These are phyloP conservation scores for Metarhizium anisopliae DNA, from an alignment of 2,329 filamentous ascomycete genomes.

Conservation along the genomic window DNA sequence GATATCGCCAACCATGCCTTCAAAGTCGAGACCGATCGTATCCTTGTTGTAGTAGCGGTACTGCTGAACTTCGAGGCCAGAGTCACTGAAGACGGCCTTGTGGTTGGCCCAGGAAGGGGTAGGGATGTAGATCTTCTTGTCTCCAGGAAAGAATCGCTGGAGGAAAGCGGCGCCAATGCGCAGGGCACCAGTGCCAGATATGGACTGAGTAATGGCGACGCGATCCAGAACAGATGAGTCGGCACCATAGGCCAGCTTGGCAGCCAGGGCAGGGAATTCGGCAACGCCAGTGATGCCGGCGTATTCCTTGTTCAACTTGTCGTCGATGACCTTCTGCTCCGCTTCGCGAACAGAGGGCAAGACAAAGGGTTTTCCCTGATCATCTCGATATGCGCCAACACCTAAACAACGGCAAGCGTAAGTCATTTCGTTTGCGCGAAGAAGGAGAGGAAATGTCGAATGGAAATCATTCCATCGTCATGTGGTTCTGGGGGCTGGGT, in stretches of 20 bases:
- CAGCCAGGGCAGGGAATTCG: constrained; percentile 86
- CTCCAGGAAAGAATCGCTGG: constrained; percentile 78
- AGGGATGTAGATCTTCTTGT: constrained; percentile 95
- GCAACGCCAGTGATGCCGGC: constrained; percentile 94
- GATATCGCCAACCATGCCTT: constrained; percentile 84
- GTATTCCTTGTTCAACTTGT: constrained; percentile 90
- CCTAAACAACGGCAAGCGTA: constrained; percentile 35
- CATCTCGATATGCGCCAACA: constrained; percentile 96
- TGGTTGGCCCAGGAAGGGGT: constrained; percentile 98
- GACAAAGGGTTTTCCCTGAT: constrained; percentile 96
- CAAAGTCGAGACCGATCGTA: constrained; percentile 95
- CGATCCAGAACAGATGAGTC: constrained; percentile 69
- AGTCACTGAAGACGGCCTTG: constrained; percentile 90
- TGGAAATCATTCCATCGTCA: background rate
- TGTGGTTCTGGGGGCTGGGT: background rate
- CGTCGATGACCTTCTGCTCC: constrained; percentile 74
- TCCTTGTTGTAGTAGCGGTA: constrained; percentile 99
- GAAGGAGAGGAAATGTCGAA: constrained; percentile 4
- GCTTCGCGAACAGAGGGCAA: constrained; percentile 86
- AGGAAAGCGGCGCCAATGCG: constrained; percentile 93
- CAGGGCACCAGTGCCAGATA: constrained; percentile 94
- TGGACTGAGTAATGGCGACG: constrained; percentile 90
- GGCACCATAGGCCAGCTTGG: constrained; percentile 79
- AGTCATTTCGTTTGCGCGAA: constrained; percentile 9
- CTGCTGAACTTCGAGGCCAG: constrained; percentile 81